Conservation (phyloP, 495 filamentous ascomycete genomes). For the Hypoxylon perforatum region DNA sequence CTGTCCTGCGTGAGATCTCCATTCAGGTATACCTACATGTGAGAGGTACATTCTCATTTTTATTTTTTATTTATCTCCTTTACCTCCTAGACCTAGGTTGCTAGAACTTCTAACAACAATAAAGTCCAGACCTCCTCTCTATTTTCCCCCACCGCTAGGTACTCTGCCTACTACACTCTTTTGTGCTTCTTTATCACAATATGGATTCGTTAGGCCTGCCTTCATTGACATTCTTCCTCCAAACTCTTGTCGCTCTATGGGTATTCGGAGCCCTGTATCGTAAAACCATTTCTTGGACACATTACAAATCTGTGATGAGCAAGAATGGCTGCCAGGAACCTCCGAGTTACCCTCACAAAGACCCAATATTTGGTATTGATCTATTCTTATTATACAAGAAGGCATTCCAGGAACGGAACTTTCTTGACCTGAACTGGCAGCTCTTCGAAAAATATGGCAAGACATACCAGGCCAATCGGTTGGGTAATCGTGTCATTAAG, state of each 20-base stretch:
- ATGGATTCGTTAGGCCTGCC: neutral
- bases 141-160: neutral
- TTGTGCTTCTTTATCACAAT: no score
- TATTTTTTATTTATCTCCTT: neutral
- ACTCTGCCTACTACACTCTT: no score
- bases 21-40: no score
- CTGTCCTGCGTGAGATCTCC: neutral
- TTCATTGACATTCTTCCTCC: neutral
- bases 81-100: neutral
- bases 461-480: slow-evolving; percentile 8
- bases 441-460: slow-evolving; percentile 20
- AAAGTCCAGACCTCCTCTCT: neutral
- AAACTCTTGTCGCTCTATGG: neutral
- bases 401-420: slow-evolving; percentile 29
- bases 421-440: slow-evolving; percentile 16
- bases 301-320: neutral
- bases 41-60: neutral
- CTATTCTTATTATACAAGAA: slow-evolving; percentile 19
- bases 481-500: slow-evolving; percentile 8
- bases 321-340: slow-evolving; percentile 9
- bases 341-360: slow-evolving; percentile 35
- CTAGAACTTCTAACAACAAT: neutral
- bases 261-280: neutral
- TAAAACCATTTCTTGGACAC: neutral
- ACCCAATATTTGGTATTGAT: slow-evolving; percentile 29